Evolutionary conservation across 805 yeast genomes (phyloP), one percentile per base, ranked within the genome.

Genomic region (Starmerella davenportii): DNA sequence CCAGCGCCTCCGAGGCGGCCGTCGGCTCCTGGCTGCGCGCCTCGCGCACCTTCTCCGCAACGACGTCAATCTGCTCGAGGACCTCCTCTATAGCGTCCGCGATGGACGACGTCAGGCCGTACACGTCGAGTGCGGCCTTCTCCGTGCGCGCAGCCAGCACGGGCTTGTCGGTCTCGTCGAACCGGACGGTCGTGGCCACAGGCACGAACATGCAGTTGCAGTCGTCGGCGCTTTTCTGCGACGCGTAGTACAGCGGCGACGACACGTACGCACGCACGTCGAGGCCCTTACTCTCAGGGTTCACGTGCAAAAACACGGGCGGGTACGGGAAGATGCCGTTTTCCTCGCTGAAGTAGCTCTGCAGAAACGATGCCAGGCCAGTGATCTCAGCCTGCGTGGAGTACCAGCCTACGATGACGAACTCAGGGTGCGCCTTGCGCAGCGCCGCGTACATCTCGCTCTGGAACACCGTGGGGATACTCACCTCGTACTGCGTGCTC

Each of bases 381-480:
- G 79, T 85, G 45, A 80, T 68, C 47, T 63, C 64, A 16, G 68
- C 61, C 35, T 64, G 61, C 15, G 77, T 63, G 20, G 65, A 55
- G 56, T 79, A 82, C 94, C 94, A 82, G 40, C 94, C 94, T 35
- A 82, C 66, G 39, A 82, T 76, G 37, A 68, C 66, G 47, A 75
- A 78, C 54, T 77, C 78, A 41, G 90, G 87, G 59, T 76, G 76
- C 25, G 87, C 74, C 54, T 72, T 72, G 62, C 75, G 77, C 60
- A 78, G 72, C 52, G 82, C 62, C 50, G 72, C 74, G 59, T 64
- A 78, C 58, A 79, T 69, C 25, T 74, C 62, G 53, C 71, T 69
- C 65, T 79, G 82, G 55, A 72, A 76, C 42, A 74, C 76, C 51
- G 79, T 80, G 53, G 76, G 85, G 44, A 82, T 74, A 42, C 76